Conservation (phyloP, 768 basidiomycete species). For the Leccinum arenicola region DNA sequence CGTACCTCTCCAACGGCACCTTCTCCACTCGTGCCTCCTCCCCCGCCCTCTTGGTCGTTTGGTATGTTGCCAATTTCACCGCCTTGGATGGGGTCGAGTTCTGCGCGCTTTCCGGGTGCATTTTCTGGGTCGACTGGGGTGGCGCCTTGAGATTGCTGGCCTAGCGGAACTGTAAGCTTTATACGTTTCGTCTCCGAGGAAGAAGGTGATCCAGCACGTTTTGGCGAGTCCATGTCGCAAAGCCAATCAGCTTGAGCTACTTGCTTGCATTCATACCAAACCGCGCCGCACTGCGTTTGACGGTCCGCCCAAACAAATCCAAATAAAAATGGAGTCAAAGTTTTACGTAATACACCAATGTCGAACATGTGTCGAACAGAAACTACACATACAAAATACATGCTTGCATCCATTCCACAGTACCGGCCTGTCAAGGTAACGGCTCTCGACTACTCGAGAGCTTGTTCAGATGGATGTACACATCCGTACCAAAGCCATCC, state of each 20-base stretch:
- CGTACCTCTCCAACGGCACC: conserved; percentile 33
- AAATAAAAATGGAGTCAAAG: conserved; percentile 13
- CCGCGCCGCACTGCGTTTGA: conserved; percentile 3
- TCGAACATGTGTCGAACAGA: no score
- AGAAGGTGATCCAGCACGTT: conserved; percentile 59
- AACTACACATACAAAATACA: not conserved
- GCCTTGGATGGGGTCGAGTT: conserved; percentile 79
- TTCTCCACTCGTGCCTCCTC: conserved; percentile 12
- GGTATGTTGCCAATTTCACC: conserved; percentile 78
- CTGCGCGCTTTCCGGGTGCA: conserved; percentile 83
- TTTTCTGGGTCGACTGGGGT: conserved; percentile 74
- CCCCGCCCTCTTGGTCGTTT: conserved; percentile 29
- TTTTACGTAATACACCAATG: not conserved
- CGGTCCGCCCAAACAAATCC: conserved; percentile 9
- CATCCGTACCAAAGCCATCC: conserved; percentile 94
- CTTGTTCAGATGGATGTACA: conserved; percentile 87
- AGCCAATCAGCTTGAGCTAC: conserved; percentile 25
- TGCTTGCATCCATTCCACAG: not conserved
- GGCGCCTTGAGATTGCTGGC: conserved; percentile 58
- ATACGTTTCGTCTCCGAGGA: conserved; percentile 57
- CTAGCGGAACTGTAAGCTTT: conserved; percentile 47
- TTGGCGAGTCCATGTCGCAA: conserved; percentile 57
- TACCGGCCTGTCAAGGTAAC: conserved; percentile 37
- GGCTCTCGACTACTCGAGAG: conserved; percentile 85
- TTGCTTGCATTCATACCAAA: conserved; percentile 12